Base-by-base conservation (phyloP, 768 basidiomycete genomes). In the Boletus barrowsii region DNA sequence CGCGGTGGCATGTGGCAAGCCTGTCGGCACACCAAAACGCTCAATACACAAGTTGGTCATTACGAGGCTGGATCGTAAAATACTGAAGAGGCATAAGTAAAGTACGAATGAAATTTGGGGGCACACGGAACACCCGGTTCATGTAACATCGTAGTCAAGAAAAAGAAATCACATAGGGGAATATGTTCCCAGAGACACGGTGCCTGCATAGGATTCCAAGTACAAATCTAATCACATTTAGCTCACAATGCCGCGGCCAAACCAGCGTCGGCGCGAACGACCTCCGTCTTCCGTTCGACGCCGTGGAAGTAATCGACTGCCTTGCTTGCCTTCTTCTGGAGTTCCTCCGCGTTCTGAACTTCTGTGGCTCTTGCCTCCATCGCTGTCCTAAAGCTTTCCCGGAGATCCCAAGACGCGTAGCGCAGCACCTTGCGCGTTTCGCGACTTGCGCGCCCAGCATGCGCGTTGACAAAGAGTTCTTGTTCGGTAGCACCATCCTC, bases 391-490 rank as follows among this genome's bases (percentile, higher is more conserved):
- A 93, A 96, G 41, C 87, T 80, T 72, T 91, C 89, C 61, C 81
- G 81, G 56, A 95, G 66, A 69, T 98, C 95, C 92, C 92, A 98
- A 20, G 88, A 85, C 18, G 90, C 95, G 30, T 93, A 70, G 45
- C 95, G 79, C 55, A 99, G 74, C 43, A 99, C 96, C 75, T 98
- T 98, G 62, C 96, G 81, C 22, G 93, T 90, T 79, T 98, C 96
- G 36, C 84, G 77, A 49, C 83, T 75, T 39, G 98, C 79, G 20
- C 96, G 78, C 41, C 75, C 78, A 3, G 82, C 79, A 65, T 98
- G 87, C 3, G 73, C 76, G 52, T 85, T 82, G 30, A 87, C 79
- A 64, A 86, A 93, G 30, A 76, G 69, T 48, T 83, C 77, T 44
- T 82, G 80, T 33, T 75, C 72, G 22, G 79, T 79, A 18, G 76